phyloP scores from a whole-genome alignment of 768 basidiomycete species.

The Kwoniella sp. region DNA sequence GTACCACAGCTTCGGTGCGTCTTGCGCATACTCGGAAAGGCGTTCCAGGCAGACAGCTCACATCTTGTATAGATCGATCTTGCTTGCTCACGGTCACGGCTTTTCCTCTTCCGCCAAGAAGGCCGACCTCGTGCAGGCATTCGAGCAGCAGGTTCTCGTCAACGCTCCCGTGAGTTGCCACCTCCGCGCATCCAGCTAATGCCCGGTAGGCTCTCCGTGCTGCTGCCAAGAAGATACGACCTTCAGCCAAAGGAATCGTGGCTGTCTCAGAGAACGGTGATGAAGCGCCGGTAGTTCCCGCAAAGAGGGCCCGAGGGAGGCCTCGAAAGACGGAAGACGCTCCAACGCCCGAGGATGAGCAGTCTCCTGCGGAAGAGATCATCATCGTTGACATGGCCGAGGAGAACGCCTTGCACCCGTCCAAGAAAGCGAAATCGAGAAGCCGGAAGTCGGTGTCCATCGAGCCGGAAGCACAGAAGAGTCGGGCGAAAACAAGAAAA shows the following conservation, averaged over 20 bases:
- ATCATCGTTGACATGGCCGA: not conserved
- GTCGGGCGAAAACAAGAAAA: constrained; percentile 10
- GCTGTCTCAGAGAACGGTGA: constrained; percentile 27
- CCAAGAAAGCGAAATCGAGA: constrained; percentile 12
- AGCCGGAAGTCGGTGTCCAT: constrained; percentile 7
- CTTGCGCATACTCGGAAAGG: not conserved
- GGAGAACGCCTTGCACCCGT: constrained; percentile 1
- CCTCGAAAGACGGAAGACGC: constrained; percentile 6
- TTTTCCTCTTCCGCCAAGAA: constrained; percentile 38
- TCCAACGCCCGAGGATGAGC: not conserved
- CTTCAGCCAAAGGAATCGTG: constrained; percentile 33
- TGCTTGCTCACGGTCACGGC: constrained; percentile 31
- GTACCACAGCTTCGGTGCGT: constrained; percentile 45
- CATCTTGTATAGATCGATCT: constrained; percentile 26
- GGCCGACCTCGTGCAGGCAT: constrained; percentile 39
- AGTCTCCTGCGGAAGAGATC: not conserved
- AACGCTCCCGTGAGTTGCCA: constrained; percentile 29
- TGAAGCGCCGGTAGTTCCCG: constrained; percentile 14
- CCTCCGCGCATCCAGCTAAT: not conserved
- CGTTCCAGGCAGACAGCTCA: too few relatives aligned
- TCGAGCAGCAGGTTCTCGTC: constrained; percentile 33
- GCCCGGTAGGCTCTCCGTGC: constrained; percentile 8
- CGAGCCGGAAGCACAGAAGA: constrained; percentile 9
- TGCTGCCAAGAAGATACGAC: constrained; percentile 14
- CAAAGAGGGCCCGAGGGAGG: constrained; percentile 19